phyloP scores from a whole-genome alignment of 352 stramenopile genomes.

The Thalassiosira livingstoniorum region DNA sequence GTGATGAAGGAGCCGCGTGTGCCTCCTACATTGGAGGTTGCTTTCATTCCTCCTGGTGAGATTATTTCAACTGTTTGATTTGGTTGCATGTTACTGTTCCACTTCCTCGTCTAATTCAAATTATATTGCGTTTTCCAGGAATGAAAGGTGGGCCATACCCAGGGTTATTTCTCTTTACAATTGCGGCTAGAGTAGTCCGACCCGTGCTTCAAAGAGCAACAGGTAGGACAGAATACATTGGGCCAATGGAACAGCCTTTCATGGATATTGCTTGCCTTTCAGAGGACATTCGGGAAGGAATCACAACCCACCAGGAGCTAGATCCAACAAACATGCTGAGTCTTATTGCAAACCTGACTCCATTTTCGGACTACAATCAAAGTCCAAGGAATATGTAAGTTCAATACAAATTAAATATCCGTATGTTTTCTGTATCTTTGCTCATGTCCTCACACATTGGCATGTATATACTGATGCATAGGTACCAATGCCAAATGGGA shows the following conservation, averaged over 20 bases:
- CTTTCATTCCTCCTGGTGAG: conserved; percentile 75
- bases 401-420: conserved; percentile 61
- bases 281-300: conserved; percentile 92
- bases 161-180: conserved; percentile 97
- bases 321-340: conserved; percentile 99
- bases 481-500: conserved; percentile 99
- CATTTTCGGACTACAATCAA: conserved; percentile 99
- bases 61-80: conserved; percentile 5
- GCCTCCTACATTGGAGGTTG: conserved; percentile 86
- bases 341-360: conserved; percentile 97
- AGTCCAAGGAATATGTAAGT: conserved; percentile 98
- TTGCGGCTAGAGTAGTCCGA: conserved; percentile 92
- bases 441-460: too few species aligned
- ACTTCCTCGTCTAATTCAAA: conserved; percentile 81
- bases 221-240: conserved; percentile 95
- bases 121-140: conserved; percentile 78
- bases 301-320: conserved; percentile 98
- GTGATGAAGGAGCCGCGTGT: conserved; percentile 71
- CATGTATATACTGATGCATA: too few species aligned
- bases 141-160: conserved; percentile 93
- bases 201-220: conserved; percentile 85
- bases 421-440: not conserved
- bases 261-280: conserved; percentile 97
- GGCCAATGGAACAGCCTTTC: conserved; percentile 97
- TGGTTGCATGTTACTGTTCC: not conserved